phyloP scores from a whole-genome alignment of 768 basidiomycete species.

The Suillus discolor region DNA sequence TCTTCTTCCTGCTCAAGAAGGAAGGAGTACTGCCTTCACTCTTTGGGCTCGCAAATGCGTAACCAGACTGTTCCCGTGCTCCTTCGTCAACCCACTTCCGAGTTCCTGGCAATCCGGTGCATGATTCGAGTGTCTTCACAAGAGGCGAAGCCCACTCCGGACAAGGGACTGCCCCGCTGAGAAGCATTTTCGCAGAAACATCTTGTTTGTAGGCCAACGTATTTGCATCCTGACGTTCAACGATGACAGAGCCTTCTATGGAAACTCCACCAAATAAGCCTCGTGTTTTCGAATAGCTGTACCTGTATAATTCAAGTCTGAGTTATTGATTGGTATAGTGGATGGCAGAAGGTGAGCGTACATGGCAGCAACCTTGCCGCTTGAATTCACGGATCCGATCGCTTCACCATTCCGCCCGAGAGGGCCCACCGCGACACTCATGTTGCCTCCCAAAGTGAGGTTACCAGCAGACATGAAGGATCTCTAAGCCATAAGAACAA shows the following conservation, averaged over 20 bases:
- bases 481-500: conserved; percentile 41
- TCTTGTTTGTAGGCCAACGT: conserved; percentile 73
- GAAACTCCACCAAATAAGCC: conserved; percentile 94
- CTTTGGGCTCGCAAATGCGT: conserved; percentile 59
- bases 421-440: conserved; percentile 89
- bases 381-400: conserved; percentile 76
- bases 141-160: conserved; percentile 82
- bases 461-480: conserved; percentile 96
- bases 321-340: conserved; percentile 11
- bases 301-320: conserved; percentile 46
- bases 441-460: conserved; percentile 86
- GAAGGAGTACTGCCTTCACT: conserved; percentile 29
- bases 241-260: conserved; percentile 85
- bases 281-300: conserved; percentile 89
- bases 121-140: conserved; percentile 71
- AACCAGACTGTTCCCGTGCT: conserved; percentile 40
- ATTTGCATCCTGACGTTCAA: conserved; percentile 95
- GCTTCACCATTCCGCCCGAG: conserved; percentile 95
- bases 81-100: conserved; percentile 69
- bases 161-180: conserved; percentile 72
- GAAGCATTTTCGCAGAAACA: conserved; percentile 77
- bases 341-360: conserved; percentile 32
- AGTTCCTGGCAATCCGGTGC: conserved; percentile 69
- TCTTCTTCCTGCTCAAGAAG: conserved; percentile 47
- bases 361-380: conserved; percentile 92